Evolutionary conservation across 192 early-diverging fungal genomes (phyloP).

Genomic region (Chytriomyces hyalinus): DNA sequence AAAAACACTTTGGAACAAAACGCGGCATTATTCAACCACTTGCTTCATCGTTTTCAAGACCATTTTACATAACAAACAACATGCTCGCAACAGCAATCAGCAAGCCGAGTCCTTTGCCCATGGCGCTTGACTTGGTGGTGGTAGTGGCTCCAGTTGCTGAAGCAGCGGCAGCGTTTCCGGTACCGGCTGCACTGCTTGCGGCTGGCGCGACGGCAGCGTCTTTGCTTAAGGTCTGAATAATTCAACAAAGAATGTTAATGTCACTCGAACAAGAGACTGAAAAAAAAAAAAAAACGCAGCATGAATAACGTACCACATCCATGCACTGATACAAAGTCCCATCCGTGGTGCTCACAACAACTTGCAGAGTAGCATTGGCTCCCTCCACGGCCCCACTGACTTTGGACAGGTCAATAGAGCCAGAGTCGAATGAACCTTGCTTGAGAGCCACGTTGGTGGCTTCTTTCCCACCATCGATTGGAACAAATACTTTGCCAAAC

Average conservation of each 20-base stretch:
- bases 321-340: conserved; percentile 52
- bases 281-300: background rate
- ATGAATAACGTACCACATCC: conserved; percentile 6
- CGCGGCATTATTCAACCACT: background rate
- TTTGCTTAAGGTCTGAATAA: background rate
- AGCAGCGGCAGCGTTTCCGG: background rate
- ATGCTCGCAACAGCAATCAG: background rate
- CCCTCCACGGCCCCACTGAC: conserved; percentile 48
- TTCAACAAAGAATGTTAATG: background rate
- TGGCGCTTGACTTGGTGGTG: background rate
- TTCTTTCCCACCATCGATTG: background rate
- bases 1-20: background rate
- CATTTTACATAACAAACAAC: no score
- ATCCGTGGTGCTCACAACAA: conserved; percentile 58
- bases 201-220: background rate
- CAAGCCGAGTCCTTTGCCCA: background rate
- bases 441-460: background rate
- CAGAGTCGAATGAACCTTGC: conserved; percentile 38
- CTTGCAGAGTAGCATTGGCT: conserved; percentile 59
- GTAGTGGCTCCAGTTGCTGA: background rate
- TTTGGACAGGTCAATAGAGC: conserved; percentile 40
- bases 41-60: no score
- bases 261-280: background rate
- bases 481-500: background rate
- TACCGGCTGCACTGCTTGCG: background rate